phyloP scores from a whole-genome alignment of 177 flowering plant species.

The Telopea speciosissima region DNA sequence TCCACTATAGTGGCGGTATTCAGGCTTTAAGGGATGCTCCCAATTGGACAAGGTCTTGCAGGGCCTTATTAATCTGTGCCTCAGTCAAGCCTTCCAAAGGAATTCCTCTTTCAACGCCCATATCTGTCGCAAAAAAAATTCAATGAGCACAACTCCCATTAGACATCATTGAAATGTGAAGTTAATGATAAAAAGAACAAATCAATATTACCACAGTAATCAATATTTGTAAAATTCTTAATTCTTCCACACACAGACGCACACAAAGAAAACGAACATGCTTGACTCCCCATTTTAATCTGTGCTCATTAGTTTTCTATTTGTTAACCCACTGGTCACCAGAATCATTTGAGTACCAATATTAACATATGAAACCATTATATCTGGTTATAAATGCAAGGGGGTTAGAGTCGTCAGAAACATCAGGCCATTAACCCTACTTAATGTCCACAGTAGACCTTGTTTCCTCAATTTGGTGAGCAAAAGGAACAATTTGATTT shows the following conservation, averaged over 20 bases:
- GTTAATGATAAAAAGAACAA: too few relatives aligned
- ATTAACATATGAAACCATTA: not conserved
- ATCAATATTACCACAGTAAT: too few relatives aligned
- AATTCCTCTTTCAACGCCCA: slow-evolving; percentile 37
- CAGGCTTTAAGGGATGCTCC: slow-evolving; percentile 24
- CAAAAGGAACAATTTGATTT: too few relatives aligned
- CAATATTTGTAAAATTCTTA: not conserved
- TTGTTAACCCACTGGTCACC: not conserved
- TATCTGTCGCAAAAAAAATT: slow-evolving; percentile 20
- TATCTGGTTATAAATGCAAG: not conserved
- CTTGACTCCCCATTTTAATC: not conserved
- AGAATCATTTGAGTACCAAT: not conserved
- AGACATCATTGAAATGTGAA: not conserved
- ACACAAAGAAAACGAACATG: not conserved
- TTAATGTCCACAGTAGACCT: not conserved
- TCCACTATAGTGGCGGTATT: not conserved
- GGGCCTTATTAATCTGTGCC: slow-evolving; percentile 28
- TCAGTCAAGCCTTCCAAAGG: slow-evolving; percentile 30
- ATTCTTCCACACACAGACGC: not conserved
- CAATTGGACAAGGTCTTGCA: slow-evolving; percentile 29
- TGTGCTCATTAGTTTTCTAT: not conserved
- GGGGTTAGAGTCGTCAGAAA: not conserved
- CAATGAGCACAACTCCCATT: not conserved
- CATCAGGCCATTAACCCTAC: not conserved
- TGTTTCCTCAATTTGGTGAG: not conserved